Conservation (phyloP, 116 monocot genomes). For the Iris pallida region DNA sequence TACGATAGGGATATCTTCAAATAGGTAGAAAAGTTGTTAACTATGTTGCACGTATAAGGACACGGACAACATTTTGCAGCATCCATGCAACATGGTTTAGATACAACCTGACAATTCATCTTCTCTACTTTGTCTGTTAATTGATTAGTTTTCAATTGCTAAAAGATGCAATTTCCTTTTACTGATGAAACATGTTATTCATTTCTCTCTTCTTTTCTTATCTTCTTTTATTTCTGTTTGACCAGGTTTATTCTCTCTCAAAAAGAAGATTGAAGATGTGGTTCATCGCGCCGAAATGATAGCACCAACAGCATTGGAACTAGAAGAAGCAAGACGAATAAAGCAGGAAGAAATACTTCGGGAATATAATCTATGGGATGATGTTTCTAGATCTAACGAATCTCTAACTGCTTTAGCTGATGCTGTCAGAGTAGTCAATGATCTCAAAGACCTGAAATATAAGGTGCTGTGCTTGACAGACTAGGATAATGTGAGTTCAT, state of each 20-base stretch:
- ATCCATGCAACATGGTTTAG: background rate
- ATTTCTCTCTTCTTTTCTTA: background rate
- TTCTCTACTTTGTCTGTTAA: background rate
- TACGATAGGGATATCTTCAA: no score
- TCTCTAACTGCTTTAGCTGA: slow-evolving; percentile 47
- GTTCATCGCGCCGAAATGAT: slow-evolving; percentile 51
- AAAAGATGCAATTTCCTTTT: background rate
- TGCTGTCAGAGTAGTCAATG: slow-evolving; percentile 54
- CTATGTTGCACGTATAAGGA: no score
- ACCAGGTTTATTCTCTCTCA: slow-evolving; percentile 67
- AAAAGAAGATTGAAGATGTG: slow-evolving; percentile 69
- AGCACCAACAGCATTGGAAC: slow-evolving; percentile 48
- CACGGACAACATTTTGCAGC: background rate
- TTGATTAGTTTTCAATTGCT: background rate
- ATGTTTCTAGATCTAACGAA: slow-evolving; percentile 43
- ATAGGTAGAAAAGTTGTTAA: no score
- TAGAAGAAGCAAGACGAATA: slow-evolving; percentile 58
- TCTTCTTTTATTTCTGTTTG: background rate
- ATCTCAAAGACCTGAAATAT: slow-evolving; percentile 72
- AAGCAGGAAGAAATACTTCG: slow-evolving; percentile 50
- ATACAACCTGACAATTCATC: background rate
- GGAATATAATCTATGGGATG: slow-evolving; percentile 56
- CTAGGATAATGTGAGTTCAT: slow-evolving; percentile 41
- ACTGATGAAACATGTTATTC: background rate
- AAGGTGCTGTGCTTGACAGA: slow-evolving; percentile 67